Percentiles rank a stretch among this genome's conserved stretches.
phyloP scores from a whole-genome alignment of 306 rosid genomes.

The Casuarina glauca region DNA sequence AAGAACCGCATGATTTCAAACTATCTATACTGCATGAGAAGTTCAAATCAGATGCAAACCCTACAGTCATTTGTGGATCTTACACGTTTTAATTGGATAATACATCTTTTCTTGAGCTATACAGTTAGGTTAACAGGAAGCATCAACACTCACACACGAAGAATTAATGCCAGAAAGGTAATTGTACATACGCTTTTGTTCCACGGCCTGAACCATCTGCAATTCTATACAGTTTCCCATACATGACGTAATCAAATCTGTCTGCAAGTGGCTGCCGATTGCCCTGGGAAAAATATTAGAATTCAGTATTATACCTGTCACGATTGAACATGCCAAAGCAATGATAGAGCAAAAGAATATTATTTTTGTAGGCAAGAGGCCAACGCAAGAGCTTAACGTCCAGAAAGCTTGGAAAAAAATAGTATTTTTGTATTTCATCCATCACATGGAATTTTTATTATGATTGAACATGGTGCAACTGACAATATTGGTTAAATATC shows the following conservation, averaged over 20 bases:
- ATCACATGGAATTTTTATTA: not conserved
- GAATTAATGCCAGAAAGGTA: not conserved
- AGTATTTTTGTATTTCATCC: not conserved
- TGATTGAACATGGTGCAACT: not conserved
- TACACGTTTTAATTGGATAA: not conserved
- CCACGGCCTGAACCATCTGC: slow-evolving; percentile 76
- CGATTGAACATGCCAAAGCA: slow-evolving; percentile 1
- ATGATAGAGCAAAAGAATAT: no score
- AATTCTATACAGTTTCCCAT: slow-evolving; percentile 79
- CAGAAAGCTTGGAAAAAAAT: not conserved
- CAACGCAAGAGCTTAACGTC: not conserved
- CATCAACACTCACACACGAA: not conserved
- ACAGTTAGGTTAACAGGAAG: not conserved
- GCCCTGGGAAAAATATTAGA: slow-evolving; percentile 13
- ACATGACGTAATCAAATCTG: slow-evolving; percentile 88
- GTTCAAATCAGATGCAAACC: not conserved
- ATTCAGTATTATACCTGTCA: slow-evolving; percentile 12
- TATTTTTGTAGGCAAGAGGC: no score
- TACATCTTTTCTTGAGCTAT: not conserved
- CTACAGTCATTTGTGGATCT: not conserved
- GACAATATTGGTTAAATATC: not conserved
- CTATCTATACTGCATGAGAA: not conserved
- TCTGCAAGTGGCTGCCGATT: slow-evolving; percentile 65
- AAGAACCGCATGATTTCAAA: not conserved
- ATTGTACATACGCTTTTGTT: slow-evolving; percentile 60